phyloP scores from a whole-genome alignment of 2,329 filamentous ascomycete genomes.

The Diaporthe amygdali region DNA sequence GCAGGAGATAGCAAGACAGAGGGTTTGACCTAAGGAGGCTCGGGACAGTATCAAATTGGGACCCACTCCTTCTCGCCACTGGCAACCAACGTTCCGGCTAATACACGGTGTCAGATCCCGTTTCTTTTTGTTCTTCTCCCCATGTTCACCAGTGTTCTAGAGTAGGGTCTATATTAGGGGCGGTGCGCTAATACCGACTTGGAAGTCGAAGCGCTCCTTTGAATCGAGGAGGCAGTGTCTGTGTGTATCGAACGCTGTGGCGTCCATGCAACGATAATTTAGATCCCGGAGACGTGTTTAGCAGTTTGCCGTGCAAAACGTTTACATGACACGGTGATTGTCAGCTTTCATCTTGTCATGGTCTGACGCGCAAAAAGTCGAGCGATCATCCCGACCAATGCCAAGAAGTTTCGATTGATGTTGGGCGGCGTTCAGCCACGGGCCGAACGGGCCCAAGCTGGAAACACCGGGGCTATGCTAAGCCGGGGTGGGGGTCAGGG shows the following conservation, averaged over 20 bases:
- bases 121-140: neutral
- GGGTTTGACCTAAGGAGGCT: constrained; percentile 11
- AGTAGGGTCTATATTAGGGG: constrained; percentile 1
- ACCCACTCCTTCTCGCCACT: constrained; percentile 13
- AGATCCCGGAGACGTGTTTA: neutral
- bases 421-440: neutral
- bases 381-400: neutral
- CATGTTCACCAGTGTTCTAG: constrained; percentile 7
- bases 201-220: constrained; percentile 7
- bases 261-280: neutral
- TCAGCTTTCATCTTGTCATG: neutral
- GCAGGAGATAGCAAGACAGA: constrained; percentile 12
- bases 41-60: constrained; percentile 12
- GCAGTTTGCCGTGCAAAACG: neutral
- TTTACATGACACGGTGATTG: constrained; percentile 5
- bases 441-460: constrained; percentile 2
- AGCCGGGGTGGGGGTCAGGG: neutral
- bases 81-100: neutral
- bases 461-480: constrained; percentile 1
- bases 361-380: neutral
- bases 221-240: constrained; percentile 10
- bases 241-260: constrained; percentile 11
- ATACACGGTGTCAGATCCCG: constrained; percentile 1
- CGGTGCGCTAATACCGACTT: neutral
- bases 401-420: constrained; percentile 16